Base-by-base conservation (phyloP, 352 stramenopile species). In the Globisporangium nunn region DNA sequence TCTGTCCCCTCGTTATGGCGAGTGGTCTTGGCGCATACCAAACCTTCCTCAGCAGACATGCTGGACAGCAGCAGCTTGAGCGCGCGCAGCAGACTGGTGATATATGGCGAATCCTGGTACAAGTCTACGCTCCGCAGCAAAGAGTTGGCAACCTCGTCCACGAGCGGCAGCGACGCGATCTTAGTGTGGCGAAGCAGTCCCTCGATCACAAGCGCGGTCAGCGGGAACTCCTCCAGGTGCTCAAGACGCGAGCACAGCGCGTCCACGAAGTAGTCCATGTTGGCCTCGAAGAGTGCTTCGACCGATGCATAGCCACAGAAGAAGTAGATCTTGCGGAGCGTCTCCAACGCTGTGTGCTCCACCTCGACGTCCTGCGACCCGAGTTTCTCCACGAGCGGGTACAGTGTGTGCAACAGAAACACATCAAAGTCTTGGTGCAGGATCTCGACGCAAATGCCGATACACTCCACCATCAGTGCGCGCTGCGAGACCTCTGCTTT, bases 181-280 rank as follows among this genome's bases (percentile, higher is more conserved):
- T 59, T 70, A 37, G 79, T 78, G 52, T 93, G 78, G 14, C 63
- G 67, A 41, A 95, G 56, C 43, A 95, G 52, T 4, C 70, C 80
- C 52, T 95, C 76, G 31, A 93, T 74, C 12, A 93, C 85, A n/a
- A 76, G 76, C 7, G 79, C 78, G 28, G 85, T 89, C 57, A 81
- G 71, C 31, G 83, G 83, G 31, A 86, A 92, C 40, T 48, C 35
- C 30, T 91, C 79, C 49, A 95, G 54, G 47, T 89, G 75, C 40
- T 84, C 70, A 14, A 95, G 74, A 12, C 83, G 81, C 37, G 69
- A 67, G 48, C 78, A 88, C 50, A 95, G 63, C 1, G 83, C 70
- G 63, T 95, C 85, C 18, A 93, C 78, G 56, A 95, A 91, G 59
- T 95, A 95, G 63, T 95, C 85, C 81, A 93, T 93, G 51, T 93